A percentile compares a stretch with the other conserved stretches of the same genome.
Evolutionary conservation across 306 rosid species (phyloP).

Genomic region (Prunus mume): DNA sequence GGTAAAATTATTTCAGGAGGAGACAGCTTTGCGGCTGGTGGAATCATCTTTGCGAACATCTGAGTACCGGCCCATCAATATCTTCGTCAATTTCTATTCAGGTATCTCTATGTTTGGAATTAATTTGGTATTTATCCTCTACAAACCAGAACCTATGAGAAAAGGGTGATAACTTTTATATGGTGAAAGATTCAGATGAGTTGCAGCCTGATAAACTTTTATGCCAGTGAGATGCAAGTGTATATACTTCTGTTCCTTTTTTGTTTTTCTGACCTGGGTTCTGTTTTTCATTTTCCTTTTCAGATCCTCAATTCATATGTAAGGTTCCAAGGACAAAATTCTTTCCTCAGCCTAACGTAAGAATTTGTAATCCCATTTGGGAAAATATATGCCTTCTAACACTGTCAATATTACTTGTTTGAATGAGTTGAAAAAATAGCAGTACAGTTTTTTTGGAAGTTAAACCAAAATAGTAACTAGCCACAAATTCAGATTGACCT

Average conservation of each 20-base stretch:
- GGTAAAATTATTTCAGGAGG: constrained; percentile 58
- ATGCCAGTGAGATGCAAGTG: neutral
- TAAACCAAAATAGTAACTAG: neutral
- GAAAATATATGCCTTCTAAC: constrained; percentile 5
- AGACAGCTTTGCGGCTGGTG: constrained; percentile 79
- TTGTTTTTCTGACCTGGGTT: constrained; percentile 9
- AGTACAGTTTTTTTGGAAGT: neutral
- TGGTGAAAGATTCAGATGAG: neutral
- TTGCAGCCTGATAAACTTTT: neutral
- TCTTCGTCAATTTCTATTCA: constrained; percentile 81
- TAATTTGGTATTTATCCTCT: neutral
- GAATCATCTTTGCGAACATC: constrained; percentile 63
- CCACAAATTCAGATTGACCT: neutral
- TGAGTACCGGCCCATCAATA: constrained; percentile 78
- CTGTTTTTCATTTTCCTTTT: constrained; percentile 29
- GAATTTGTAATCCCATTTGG: constrained; percentile 26
- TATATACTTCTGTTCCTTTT: too few species aligned
- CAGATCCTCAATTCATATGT: constrained; percentile 74
- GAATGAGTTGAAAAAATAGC: neutral
- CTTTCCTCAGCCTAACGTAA: constrained; percentile 93
- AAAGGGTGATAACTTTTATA: too few species aligned
- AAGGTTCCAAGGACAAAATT: constrained; percentile 72
- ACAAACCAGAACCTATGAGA: too few species aligned
- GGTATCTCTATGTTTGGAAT: constrained; percentile 40
- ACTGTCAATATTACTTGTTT: neutral